These are phyloP conservation scores for Akebia trifoliata DNA, from an alignment of 164 flowering plant species.

Conservation along the genomic window DNA sequence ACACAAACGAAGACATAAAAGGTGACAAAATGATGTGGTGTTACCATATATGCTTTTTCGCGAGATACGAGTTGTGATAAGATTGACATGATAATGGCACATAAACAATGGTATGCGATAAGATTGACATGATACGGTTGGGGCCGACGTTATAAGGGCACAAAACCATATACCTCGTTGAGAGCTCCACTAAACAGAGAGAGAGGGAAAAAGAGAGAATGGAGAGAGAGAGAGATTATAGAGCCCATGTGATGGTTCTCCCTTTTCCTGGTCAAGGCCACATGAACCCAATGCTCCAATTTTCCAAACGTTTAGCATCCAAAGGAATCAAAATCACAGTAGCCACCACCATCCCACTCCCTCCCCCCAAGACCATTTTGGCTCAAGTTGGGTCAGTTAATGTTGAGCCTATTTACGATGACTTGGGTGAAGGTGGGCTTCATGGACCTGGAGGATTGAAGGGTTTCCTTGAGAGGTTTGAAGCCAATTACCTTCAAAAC, in stretches of 20 bases:
- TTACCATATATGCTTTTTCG: no score
- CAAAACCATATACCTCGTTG: no score
- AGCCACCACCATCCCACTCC: conserved; percentile 7
- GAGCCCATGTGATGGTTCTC: conserved; percentile 16
- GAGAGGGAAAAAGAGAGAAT: neutral
- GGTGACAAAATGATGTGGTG: no score
- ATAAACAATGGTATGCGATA: no score
- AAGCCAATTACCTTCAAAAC: conserved; percentile 4
- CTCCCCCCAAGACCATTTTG: conserved; percentile 9
- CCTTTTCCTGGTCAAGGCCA: conserved; percentile 21
- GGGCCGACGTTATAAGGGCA: no score
- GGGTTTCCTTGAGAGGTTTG: conserved; percentile 6
- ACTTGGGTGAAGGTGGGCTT: neutral
- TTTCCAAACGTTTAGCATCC: conserved; percentile 11
- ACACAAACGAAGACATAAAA: no score
- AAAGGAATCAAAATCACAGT: conserved; percentile 15
- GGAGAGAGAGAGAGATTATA: neutral
- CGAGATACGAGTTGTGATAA: no score
- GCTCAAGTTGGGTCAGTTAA: conserved; percentile 2
- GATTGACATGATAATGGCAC: no score
- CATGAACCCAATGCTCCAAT: conserved; percentile 24
- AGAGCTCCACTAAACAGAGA: no score
- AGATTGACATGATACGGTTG: no score
- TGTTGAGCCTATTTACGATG: conserved; percentile 13
- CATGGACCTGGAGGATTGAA: neutral